phyloP scores from a whole-genome alignment of 441 rosid species.

The Erodium moschatum region DNA sequence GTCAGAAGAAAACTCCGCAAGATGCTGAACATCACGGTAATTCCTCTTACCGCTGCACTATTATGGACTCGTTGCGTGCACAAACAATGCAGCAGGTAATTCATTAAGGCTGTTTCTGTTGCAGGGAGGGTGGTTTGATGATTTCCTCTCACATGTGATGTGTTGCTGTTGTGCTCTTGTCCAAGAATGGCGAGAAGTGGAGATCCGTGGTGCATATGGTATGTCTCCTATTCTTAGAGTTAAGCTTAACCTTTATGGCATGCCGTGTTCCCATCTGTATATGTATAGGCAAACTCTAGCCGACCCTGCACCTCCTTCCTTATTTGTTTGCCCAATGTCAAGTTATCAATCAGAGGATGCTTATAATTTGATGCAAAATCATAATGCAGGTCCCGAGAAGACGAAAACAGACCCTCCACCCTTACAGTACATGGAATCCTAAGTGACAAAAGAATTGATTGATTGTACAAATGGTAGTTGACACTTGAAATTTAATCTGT shows the following conservation, averaged over 20 bases:
- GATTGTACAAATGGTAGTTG: background rate
- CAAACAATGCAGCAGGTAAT: no score
- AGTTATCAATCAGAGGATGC: background rate
- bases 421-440: constrained; percentile 72
- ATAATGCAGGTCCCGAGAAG: constrained; percentile 57
- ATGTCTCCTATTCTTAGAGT: constrained; percentile 14
- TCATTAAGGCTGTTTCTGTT: constrained; percentile 4
- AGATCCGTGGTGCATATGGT: constrained; percentile 71
- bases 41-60: constrained; percentile 12
- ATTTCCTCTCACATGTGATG: constrained; percentile 83
- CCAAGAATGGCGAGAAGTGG: constrained; percentile 93
- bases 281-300: background rate
- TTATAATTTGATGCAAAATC: background rate
- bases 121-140: constrained; percentile 84
- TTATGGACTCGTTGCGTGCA: no score
- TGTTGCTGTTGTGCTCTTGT: constrained; percentile 95
- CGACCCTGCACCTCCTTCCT: no score
- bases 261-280: background rate
- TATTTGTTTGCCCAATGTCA: background rate
- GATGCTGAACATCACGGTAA: constrained; percentile 58
- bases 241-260: background rate
- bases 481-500: background rate
- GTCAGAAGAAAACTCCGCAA: constrained; percentile 74
- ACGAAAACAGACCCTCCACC: constrained; percentile 63
- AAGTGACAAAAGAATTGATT: constrained; percentile 10